Evolutionary conservation across 345 rosid species (phyloP), one percentile per base, ranked within the genome.

Genomic region (Mallotus nudiflorus): DNA sequence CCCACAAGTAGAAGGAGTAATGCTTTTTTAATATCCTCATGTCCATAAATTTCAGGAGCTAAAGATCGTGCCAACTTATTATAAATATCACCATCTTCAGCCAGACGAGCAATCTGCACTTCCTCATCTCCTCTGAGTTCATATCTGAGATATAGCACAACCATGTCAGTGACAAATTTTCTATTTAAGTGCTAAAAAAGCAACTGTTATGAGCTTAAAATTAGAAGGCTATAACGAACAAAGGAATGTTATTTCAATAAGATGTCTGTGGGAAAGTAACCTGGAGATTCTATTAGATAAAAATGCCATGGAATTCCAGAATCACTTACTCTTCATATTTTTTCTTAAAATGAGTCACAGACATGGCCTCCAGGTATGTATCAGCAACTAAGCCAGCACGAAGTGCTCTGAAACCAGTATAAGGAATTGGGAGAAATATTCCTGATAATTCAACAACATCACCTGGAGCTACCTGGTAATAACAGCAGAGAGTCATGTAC

Each of bases 381-480:
- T 92, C 98, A 25, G 99, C 98, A 76, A 95, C 97, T 80, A 95
- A 86, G 59, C 99, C 99, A 80, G 99, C 99, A 74, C 92, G 94
- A 77, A 95, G 76, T 75, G 97, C 98, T 86, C 89, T 90, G 73
- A 92, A 95, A 63, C 99, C 97, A 65, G 89, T 78, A 70, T 92
- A 95, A 61, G 98, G 98, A 74, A 95, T 90, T 8, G 99, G 98
- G 74, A 95, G 98, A 81, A 95, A 95, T 78, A 95, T 90, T 65
- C 99, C 97, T 29, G 99, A 92, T 76, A 95, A 78, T 75, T 95
- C 99, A 82, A 95, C 92, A 72, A 95, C 90, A 66, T 95, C 98
- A 65, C 99, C 98, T 35, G 99, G 99, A 58, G 97, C 78, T 22
- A 92, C 98, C 99, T 92, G 80, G 66, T 31, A 67, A 63, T 37